Evolutionary conservation across 2,329 filamentous ascomycete species (phyloP).

Genomic region (Alternaria arbusti): DNA sequence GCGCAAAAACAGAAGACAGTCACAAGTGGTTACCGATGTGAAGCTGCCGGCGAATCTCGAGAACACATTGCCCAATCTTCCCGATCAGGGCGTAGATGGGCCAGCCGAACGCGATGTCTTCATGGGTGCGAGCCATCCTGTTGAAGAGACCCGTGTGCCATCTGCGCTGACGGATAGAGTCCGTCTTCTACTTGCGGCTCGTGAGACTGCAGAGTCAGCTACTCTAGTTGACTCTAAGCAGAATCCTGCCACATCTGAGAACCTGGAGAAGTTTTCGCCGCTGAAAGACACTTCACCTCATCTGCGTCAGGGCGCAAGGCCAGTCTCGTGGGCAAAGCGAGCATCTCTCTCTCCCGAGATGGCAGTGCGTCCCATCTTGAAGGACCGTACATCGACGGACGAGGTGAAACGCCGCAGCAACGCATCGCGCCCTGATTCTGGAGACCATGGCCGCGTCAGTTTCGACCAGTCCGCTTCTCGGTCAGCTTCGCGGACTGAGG

Average conservation of each 20-base stretch:
- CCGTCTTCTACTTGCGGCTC: conserved; percentile 27
- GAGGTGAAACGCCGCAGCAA: conserved; percentile 40
- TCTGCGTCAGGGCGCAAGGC: conserved; percentile 33
- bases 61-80: conserved; percentile 30
- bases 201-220: conserved; percentile 21
- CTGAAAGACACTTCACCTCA: conserved; percentile 27
- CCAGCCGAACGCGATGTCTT: conserved; percentile 15
- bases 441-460: conserved; percentile 45
- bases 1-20: conserved; percentile 16
- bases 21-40: conserved; percentile 3
- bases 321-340: conserved; percentile 34
- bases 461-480: conserved; percentile 47
- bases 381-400: conserved; percentile 34
- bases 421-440: conserved; percentile 40
- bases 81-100: conserved; percentile 6
- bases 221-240: conserved; percentile 11
- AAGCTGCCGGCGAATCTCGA: conserved; percentile 23
- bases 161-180: conserved; percentile 36
- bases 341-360: conserved; percentile 37
- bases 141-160: conserved; percentile 28
- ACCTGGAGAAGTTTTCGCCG: conserved; percentile 15
- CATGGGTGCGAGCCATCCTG: conserved; percentile 18
- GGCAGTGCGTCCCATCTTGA: conserved; percentile 26
- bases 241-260: conserved; percentile 19
- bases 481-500: conserved; percentile 48